Evolutionary conservation across 2,329 filamentous ascomycete genomes (phyloP), one percentile per base, ranked within the genome.

Genomic region (Trichoderma breve): DNA sequence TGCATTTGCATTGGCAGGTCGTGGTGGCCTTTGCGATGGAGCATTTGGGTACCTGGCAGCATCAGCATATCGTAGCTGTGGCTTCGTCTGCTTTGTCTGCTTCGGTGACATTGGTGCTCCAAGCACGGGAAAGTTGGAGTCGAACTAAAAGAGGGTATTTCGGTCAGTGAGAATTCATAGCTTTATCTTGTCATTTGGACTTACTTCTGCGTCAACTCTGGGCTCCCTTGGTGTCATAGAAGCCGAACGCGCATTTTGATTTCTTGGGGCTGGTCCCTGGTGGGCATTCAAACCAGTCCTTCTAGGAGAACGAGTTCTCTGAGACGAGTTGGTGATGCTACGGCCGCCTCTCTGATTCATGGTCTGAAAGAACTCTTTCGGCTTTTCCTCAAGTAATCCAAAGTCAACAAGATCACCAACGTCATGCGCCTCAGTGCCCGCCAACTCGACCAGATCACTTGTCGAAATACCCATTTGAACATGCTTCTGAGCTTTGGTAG

Each of bases 331-430:
- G 30, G 4, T 34, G 3, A 39, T 68, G 26, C 51, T 32, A 36
- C 72, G 72, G 24, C 69, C 63, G 6, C 57, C 73, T 36, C 73
- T 65, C 55, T 79, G 78, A 8, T 62, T 62, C 77, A 79, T 78
- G 5, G 76, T 78, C 15, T 67, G 36, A 28, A 71, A 74, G 5
- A 76, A 11, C 4, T 70, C 51, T 34, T 62, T 78, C 14, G 60
- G 51, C 2, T 30, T 61, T 4, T 73, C 72, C 2, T 62, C 62
- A 14, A 12, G 26, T 32, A 74, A 74, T 15, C 72, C 58, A 36
- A 60, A 60, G 28, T 21, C 18, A 12, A 60, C 28, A 11, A 21
- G 12, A 21, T 21, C 57, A 34, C 12, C 18, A 2, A 28, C 21
- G 6, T 8, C 34, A 11, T 47, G 53, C 6, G 15, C 12, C 24